Conservation (phyloP, 2,329 filamentous ascomycete species). For the Fusarium luffae region DNA sequence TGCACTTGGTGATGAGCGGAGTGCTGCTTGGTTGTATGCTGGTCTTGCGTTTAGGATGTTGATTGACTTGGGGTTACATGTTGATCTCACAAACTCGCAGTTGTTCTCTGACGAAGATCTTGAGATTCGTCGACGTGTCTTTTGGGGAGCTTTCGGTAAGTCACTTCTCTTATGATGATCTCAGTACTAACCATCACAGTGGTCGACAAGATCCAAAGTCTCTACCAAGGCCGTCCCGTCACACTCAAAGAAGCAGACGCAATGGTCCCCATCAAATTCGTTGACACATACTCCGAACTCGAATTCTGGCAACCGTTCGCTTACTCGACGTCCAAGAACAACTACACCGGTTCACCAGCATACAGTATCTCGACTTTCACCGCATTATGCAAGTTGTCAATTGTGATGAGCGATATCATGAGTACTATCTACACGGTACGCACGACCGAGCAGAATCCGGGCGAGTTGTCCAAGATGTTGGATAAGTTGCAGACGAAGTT, state of each 20-base stretch:
- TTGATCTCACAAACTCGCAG: constrained; percentile 24
- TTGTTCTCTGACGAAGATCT: constrained; percentile 24
- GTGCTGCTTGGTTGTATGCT: constrained; percentile 67
- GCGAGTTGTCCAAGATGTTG: constrained; percentile 52
- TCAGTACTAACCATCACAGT: not conserved
- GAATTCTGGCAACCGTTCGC: constrained; percentile 62
- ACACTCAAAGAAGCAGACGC: constrained; percentile 59
- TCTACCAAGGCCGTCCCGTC: constrained; percentile 65
- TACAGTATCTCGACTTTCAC: constrained; percentile 42
- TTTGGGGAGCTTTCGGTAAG: constrained; percentile 38
- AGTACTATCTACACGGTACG: constrained; percentile 59
- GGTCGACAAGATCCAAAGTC: constrained; percentile 63
- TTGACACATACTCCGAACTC: constrained; percentile 63
- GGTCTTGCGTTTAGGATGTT: constrained; percentile 56
- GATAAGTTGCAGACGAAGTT: constrained; percentile 55
- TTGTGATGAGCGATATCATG: constrained; percentile 56
- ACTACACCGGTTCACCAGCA: constrained; percentile 45
- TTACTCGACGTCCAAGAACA: constrained; percentile 10
- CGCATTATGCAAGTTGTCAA: constrained; percentile 22
- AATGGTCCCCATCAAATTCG: constrained; percentile 59
- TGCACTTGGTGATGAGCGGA: constrained; percentile 60
- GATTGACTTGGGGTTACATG: constrained; percentile 58
- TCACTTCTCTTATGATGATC: rapidly evolving
- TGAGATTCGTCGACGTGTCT: constrained; percentile 38
- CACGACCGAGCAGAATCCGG: constrained; percentile 50